phyloP scores from a whole-genome alignment of 352 stramenopile species.

The Globisporangium apiculatum region DNA sequence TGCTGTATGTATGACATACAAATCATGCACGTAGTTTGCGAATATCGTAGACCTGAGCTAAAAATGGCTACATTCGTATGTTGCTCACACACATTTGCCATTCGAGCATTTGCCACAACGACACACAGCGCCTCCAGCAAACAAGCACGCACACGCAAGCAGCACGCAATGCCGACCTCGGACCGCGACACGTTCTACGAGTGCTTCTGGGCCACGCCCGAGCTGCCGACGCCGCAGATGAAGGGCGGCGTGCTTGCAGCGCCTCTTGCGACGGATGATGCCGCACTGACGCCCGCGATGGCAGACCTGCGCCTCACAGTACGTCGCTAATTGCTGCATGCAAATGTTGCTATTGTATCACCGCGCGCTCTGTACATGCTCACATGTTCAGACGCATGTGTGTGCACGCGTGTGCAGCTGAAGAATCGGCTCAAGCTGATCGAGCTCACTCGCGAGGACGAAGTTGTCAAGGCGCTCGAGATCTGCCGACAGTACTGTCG shows the following conservation, averaged over 20 bases:
- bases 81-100: no score
- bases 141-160: background rate
- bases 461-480: slow-evolving; percentile 10
- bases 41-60: no score
- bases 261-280: background rate
- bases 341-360: background rate
- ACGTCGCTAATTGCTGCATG: background rate
- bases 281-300: background rate
- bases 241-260: slow-evolving; percentile 9
- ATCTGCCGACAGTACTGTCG: slow-evolving; percentile 8
- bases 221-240: slow-evolving; percentile 16
- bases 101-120: no score
- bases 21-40: no score
- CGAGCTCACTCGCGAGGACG: slow-evolving; percentile 8
- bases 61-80: no score
- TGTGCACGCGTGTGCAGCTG: slow-evolving; percentile 1
- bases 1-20: no score
- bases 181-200: slow-evolving; percentile 24
- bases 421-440: slow-evolving; percentile 15
- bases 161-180: slow-evolving; percentile 1
- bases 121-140: no score
- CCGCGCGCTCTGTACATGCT: background rate
- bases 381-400: background rate
- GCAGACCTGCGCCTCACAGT: slow-evolving; percentile 7
- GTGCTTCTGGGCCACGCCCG: slow-evolving; percentile 30